Conservation (phyloP, 2,329 filamentous ascomycete species). For the Diaporthe helianthi region DNA sequence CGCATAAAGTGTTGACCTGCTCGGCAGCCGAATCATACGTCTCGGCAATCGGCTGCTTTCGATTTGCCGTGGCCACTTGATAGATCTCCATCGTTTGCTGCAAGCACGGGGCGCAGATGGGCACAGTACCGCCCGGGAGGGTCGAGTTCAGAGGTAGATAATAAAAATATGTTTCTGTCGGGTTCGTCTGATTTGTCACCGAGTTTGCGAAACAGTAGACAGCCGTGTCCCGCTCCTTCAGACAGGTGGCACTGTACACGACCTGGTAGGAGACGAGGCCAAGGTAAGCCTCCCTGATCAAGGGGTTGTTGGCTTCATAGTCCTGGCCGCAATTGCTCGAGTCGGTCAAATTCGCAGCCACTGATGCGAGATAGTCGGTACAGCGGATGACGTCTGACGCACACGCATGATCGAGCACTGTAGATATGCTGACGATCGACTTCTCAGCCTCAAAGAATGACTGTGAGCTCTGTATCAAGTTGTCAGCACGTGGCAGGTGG, state of each 20-base stretch:
- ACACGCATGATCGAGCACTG: constrained; percentile 82
- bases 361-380: constrained; percentile 65
- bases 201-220: constrained; percentile 86
- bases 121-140: constrained; percentile 71
- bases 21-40: constrained; percentile 76
- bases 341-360: constrained; percentile 70
- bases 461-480: constrained; percentile 69
- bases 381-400: constrained; percentile 71
- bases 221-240: constrained; percentile 69
- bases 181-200: constrained; percentile 74
- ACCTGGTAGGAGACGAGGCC: constrained; percentile 80
- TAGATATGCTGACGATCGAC: constrained; percentile 74
- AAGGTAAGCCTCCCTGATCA: constrained; percentile 76
- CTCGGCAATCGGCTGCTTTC: constrained; percentile 68
- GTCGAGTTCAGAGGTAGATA: constrained; percentile 80
- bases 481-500: constrained; percentile 36
- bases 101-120: constrained; percentile 79
- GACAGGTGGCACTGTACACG: constrained; percentile 81
- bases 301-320: constrained; percentile 68
- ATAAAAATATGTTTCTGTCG: constrained; percentile 82
- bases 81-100: constrained; percentile 84
- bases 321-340: constrained; percentile 75
- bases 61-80: constrained; percentile 70
- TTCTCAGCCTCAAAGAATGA: constrained; percentile 83
- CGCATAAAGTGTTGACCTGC: constrained; percentile 73